Base-by-base conservation (phyloP, 225 moss, liverwort and hornwort species). In the Pleurozium schreberi region DNA sequence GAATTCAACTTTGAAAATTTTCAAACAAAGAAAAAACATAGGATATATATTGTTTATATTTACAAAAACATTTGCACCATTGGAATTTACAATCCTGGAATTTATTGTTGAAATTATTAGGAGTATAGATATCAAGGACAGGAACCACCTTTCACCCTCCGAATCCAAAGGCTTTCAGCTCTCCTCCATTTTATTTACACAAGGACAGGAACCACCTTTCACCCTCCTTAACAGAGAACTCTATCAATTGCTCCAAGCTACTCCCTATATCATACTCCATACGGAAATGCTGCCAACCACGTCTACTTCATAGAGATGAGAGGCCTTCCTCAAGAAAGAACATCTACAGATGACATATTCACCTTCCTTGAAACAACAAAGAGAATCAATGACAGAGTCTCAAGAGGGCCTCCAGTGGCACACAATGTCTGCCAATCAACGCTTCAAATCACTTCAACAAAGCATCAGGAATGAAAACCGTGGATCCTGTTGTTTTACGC, bases 401-500 rank as follows among this genome's bases (percentile, higher is more conserved):
- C 77, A 12, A 42, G 11, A 76, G n/a, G 30, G 27, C 22, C 62
- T 52, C 53, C 22, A 38, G 62, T 9, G 15, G 14, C 50, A 65
- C 53, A 67, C 34, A 63, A 42, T 61, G 69, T 40, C 23, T 52
- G 38, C 15, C 49, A 23, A 55, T n/a, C 38, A 13, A 18, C 17
- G 80, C 33, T 55, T 84, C 47, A 43, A 14, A 68, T 89, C 89
- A 82, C 83, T 90, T 92, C 0, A 78, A 80, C 87, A 79, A 69
- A 36, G 61, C 74, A 70, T 92, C 92, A 65, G 86, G 91, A 68
- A 94, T 31, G 17, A 97, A 90, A 38, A 98, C 96, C 66, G 95
- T 96, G 49, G 98, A 98, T 84, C 98, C 97, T 50, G 94, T 94
- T 40, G 97, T 97, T 73, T 96, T 98, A 60, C 97, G 95, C n/a